These are phyloP conservation scores for Solanum piurae DNA, from an alignment of 257 asterid species.

Conservation along the genomic window DNA sequence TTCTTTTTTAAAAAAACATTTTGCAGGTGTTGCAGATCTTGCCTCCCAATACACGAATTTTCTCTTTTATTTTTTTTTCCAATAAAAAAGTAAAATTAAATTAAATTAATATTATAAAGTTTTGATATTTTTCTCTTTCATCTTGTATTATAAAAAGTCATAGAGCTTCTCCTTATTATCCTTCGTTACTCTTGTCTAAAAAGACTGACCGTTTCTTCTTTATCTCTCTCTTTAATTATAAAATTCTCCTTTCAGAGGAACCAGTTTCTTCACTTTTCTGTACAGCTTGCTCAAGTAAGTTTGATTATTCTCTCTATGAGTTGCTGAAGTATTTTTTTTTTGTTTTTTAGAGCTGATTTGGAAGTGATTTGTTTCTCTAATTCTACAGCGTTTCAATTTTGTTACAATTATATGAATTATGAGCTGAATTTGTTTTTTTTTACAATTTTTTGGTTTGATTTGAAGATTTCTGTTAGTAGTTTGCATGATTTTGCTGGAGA, in stretches of 20 bases:
- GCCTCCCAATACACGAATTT: slow-evolving; percentile 14
- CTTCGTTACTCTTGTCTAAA: slow-evolving; percentile 42
- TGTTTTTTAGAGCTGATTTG: not conserved
- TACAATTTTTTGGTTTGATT: not conserved
- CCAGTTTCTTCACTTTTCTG: slow-evolving; percentile 13
- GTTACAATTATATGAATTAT: not conserved
- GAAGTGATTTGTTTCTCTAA: not conserved
- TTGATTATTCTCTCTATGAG: not conserved
- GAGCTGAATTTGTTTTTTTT: not conserved
- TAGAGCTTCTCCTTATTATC: not conserved
- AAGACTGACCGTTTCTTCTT: slow-evolving; percentile 25
- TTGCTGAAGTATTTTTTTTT: not conserved
- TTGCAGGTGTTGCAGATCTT: slow-evolving; percentile 24
- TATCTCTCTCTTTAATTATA: not conserved
- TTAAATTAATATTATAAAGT: not conserved
- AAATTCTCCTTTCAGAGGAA: slow-evolving; percentile 1
- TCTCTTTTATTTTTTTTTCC: not conserved
- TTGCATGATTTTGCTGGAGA: not conserved
- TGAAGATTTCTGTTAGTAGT: not conserved
- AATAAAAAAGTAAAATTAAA: not conserved
- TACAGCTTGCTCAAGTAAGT: slow-evolving; percentile 53
- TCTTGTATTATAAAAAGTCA: not conserved
- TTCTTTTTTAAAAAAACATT: not conserved
- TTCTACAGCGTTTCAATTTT: not conserved
- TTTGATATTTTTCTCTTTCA: not conserved